phyloP scores from a whole-genome alignment of 768 basidiomycete genomes.

The Termitomyces sp. region DNA sequence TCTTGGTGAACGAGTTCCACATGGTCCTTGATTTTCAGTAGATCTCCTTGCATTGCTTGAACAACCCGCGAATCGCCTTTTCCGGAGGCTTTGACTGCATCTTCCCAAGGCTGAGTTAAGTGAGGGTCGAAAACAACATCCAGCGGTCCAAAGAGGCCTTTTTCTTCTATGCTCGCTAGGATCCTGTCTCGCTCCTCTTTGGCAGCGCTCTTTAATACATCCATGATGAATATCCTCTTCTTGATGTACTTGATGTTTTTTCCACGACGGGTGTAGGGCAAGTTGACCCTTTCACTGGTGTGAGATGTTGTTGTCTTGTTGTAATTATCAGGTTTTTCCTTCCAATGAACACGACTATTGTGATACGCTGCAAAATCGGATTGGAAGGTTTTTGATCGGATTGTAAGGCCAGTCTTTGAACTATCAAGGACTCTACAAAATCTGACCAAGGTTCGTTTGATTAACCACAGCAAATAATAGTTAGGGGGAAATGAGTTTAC shows the following conservation, averaged over 20 bases:
- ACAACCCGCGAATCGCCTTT: slow-evolving; percentile 13
- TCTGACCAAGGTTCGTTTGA: slow-evolving; percentile 18
- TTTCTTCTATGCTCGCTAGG: slow-evolving; percentile 15
- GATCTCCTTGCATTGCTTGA: slow-evolving; percentile 26
- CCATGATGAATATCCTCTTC: slow-evolving; percentile 28
- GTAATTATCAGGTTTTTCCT: slow-evolving; percentile 18
- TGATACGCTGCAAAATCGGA: slow-evolving; percentile 13
- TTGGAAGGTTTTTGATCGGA: slow-evolving; percentile 28
- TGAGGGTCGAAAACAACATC: slow-evolving; percentile 17
- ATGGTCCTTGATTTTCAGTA: slow-evolving; percentile 34
- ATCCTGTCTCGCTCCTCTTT: slow-evolving; percentile 11
- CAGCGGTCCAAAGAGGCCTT: slow-evolving; percentile 14
- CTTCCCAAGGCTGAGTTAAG: slow-evolving; percentile 33
- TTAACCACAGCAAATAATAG: not conserved
- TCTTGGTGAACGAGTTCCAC: slow-evolving; percentile 29
- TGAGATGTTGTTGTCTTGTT: not conserved
- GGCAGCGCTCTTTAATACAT: slow-evolving; percentile 16
- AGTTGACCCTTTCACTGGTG: slow-evolving; percentile 5
- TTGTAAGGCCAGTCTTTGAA: slow-evolving; percentile 53
- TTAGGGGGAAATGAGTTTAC: slow-evolving; percentile 18
- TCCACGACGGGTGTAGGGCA: slow-evolving; percentile 9
- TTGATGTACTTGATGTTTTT: slow-evolving; percentile 10
- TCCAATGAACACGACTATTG: slow-evolving; percentile 10
- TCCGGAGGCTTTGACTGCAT: slow-evolving; percentile 22
- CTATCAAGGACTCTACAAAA: slow-evolving; percentile 57